Evolutionary conservation across 768 basidiomycete species (phyloP).

Genomic region (Pisolithus marmoratus): DNA sequence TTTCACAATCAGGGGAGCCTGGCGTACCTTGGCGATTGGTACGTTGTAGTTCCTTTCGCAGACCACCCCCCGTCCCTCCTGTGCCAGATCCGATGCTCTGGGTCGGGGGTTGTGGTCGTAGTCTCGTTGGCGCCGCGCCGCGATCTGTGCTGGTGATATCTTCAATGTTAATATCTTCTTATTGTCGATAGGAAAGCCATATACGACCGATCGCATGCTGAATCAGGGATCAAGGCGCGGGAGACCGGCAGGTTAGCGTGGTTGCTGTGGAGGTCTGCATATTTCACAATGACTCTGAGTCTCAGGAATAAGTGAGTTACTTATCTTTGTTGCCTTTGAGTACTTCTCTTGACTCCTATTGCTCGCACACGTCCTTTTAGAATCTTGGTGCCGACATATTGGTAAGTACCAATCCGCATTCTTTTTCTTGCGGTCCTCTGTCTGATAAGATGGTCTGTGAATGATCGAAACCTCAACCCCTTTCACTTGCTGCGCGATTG

Average conservation of each 20-base stretch:
- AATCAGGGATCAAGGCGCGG: slow-evolving; percentile 46
- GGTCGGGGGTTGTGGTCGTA: neutral
- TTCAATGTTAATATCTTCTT: neutral
- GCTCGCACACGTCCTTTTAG: slow-evolving; percentile 25
- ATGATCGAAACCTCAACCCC: neutral
- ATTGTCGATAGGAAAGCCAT: slow-evolving; percentile 58
- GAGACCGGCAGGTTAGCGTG: slow-evolving; percentile 67
- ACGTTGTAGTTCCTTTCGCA: slow-evolving; percentile 15
- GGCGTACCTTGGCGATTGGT: slow-evolving; percentile 79
- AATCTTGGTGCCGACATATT: slow-evolving; percentile 63
- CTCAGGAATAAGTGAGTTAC: slow-evolving; percentile 57
- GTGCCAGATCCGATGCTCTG: neutral
- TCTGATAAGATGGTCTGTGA: neutral
- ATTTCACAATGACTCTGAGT: slow-evolving; percentile 74
- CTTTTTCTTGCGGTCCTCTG: neutral
- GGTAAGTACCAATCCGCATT: slow-evolving; percentile 33
- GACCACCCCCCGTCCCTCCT: neutral
- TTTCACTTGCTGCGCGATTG: neutral
- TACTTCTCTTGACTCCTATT: neutral
- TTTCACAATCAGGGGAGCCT: slow-evolving; percentile 72
- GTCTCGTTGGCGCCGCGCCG: neutral
- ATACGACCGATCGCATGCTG: slow-evolving; percentile 56
- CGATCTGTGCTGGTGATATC: neutral
- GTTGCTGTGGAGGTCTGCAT: slow-evolving; percentile 77
- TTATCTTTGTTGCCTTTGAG: neutral